Conservation (phyloP, 495 filamentous ascomycete species). For the Podospora australis region DNA sequence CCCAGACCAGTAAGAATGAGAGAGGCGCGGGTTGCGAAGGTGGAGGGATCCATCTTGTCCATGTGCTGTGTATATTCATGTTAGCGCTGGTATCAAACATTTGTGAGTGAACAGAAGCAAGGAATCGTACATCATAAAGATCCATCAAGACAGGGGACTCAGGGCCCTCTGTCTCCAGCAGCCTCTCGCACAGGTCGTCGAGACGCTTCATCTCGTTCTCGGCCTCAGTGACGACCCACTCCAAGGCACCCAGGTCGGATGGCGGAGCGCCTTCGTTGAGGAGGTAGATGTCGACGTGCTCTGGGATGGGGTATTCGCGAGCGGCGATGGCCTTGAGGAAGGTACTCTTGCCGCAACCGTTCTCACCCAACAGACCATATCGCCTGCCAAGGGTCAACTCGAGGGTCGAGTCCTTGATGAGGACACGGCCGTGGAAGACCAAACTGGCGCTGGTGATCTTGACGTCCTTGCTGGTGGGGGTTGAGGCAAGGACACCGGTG, state of each 20-base stretch:
- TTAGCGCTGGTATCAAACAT: slow-evolving; percentile 8
- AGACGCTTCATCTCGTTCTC: slow-evolving; percentile 87
- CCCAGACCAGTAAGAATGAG: slow-evolving; percentile 97
- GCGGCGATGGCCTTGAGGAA: slow-evolving; percentile 88
- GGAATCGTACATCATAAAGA: slow-evolving; percentile 76
- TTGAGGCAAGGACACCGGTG: slow-evolving; percentile 89
- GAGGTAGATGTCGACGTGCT: slow-evolving; percentile 97
- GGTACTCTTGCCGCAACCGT: slow-evolving; percentile 98
- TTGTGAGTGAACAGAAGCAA: background rate
- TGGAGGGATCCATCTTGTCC: slow-evolving; percentile 99
- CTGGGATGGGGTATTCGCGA: slow-evolving; percentile 92
- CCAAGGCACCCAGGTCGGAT: slow-evolving; percentile 79
- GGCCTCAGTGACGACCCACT: slow-evolving; percentile 95
- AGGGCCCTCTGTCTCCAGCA: slow-evolving; percentile 84
- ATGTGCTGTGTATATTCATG: slow-evolving; percentile 66
- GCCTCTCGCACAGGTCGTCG: slow-evolving; percentile 81
- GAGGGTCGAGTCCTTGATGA: slow-evolving; percentile 86
- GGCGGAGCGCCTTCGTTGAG: slow-evolving; percentile 96
- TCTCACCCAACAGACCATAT: slow-evolving; percentile 95
- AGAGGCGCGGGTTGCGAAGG: slow-evolving; percentile 93
- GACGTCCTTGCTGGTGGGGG: slow-evolving; percentile 77
- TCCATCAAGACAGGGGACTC: slow-evolving; percentile 89
- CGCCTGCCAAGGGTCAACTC: slow-evolving; percentile 89
- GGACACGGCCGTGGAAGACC: slow-evolving; percentile 95
- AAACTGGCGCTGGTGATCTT: slow-evolving; percentile 92